A percentile compares a stretch with the other conserved stretches of the same genome.
phyloP scores from a whole-genome alignment of 1,139 yeast genomes.

The Hyphopichia buzzinii region DNA sequence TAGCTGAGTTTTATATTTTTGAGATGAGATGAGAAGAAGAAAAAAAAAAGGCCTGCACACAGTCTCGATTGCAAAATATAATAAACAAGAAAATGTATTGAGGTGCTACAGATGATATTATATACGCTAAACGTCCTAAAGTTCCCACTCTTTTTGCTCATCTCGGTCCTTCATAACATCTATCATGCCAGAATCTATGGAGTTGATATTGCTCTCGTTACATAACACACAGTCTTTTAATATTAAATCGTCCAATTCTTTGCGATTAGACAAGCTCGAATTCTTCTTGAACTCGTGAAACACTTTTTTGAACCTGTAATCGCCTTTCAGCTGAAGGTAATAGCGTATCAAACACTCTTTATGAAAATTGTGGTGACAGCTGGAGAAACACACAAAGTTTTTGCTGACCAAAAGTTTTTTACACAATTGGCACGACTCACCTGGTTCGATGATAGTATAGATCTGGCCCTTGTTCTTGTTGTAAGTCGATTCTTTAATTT shows the following conservation, averaged over 20 bases:
- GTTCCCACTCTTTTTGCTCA: constrained; percentile 26
- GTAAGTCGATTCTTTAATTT: constrained; percentile 50
- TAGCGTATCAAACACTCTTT: constrained; percentile 74
- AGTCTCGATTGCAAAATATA: too few species aligned
- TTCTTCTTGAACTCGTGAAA: constrained; percentile 54
- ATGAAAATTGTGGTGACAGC: constrained; percentile 86
- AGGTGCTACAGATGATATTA: too few species aligned
- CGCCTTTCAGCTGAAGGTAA: constrained; percentile 58
- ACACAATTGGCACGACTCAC: constrained; percentile 79
- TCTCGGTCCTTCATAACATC: constrained; percentile 20
- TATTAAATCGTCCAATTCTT: constrained; percentile 59
- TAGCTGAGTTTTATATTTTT: too few species aligned
- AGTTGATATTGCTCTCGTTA: constrained; percentile 69
- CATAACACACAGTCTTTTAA: constrained; percentile 76
- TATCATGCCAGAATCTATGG: constrained; percentile 54
- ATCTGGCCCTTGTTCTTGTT: constrained; percentile 39
- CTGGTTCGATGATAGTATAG: constrained; percentile 64
- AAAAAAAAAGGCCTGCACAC: too few species aligned
- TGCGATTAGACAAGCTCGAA: constrained; percentile 23
- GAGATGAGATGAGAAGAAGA: background rate
- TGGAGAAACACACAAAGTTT: constrained; percentile 78
- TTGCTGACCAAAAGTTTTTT: constrained; percentile 64
- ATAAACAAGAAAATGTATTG: too few species aligned
- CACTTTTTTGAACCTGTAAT: constrained; percentile 63
- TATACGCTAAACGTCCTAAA: too few species aligned